Conservation (phyloP, 768 basidiomycete species). For the Agaricus sinodeliciosus region DNA sequence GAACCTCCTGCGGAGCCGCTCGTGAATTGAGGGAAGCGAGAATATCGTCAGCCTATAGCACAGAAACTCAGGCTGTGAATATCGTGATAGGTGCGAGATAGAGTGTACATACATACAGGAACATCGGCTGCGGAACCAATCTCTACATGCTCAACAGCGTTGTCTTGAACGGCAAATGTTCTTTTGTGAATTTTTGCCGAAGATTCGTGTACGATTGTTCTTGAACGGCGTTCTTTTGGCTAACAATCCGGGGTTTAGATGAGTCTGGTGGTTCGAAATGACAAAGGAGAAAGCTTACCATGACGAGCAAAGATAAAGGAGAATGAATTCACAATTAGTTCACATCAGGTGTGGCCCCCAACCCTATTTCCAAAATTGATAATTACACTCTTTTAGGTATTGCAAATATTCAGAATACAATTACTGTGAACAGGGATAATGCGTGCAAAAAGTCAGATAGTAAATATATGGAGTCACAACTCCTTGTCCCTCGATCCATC, state of each 20-base stretch:
- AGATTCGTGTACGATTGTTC: conserved; percentile 39
- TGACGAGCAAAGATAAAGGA: conserved; percentile 4
- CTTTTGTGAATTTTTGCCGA: conserved; percentile 45
- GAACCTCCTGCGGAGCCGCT: conserved; percentile 9
- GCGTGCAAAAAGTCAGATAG: too few relatives aligned
- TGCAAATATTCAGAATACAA: too few relatives aligned
- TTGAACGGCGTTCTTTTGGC: conserved; percentile 37
- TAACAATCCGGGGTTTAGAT: conserved; percentile 9
- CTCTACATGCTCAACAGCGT: conserved; percentile 40
- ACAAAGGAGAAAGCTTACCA: conserved; percentile 16
- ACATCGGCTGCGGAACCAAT: conserved; percentile 32
- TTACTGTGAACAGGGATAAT: too few relatives aligned
- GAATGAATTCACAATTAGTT: neutral
- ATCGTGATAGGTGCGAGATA: neutral
- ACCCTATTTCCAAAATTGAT: too few relatives aligned
- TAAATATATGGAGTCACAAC: too few relatives aligned
- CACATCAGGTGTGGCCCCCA: neutral
- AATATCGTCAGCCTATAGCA: conserved; percentile 11
- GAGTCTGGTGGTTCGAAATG: neutral
- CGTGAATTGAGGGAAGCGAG: conserved; percentile 22
- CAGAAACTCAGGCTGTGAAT: neutral
- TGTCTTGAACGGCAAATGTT: conserved; percentile 43
- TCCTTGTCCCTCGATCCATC: conserved; percentile 7
- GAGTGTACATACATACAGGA: conserved; percentile 29
- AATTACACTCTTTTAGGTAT: too few relatives aligned